phyloP scores from a whole-genome alignment of 495 filamentous ascomycete species.

The Saxispiralis lemnorum region DNA sequence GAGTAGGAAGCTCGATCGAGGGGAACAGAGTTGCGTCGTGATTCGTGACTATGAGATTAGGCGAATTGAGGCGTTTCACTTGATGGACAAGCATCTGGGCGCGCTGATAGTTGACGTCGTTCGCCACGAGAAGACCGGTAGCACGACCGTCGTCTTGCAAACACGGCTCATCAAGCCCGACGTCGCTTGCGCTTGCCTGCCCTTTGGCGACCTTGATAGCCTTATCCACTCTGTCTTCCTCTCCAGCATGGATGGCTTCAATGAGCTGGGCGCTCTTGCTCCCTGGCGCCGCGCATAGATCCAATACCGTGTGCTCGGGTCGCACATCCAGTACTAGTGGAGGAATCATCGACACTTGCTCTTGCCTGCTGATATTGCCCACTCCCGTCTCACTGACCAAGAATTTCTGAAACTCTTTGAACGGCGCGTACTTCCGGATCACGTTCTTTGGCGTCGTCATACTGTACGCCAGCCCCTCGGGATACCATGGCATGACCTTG shows the following conservation, averaged over 20 bases:
- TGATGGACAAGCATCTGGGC: conserved; percentile 94
- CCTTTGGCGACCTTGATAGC: conserved; percentile 16
- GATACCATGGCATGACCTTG: conserved; percentile 69
- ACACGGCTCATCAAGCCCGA: conserved; percentile 23
- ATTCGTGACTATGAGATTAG: conserved; percentile 92
- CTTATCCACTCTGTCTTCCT: conserved; percentile 62
- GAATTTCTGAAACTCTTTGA: conserved; percentile 90
- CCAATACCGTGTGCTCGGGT: conserved; percentile 80
- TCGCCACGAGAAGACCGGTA: conserved; percentile 82
- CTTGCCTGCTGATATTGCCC: conserved; percentile 91
- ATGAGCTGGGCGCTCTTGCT: conserved; percentile 92
- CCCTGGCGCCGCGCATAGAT: conserved; percentile 90
- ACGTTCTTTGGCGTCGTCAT: conserved; percentile 95
- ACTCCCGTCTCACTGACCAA: conserved; percentile 93
- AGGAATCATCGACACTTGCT: conserved; percentile 96
- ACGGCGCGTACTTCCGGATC: conserved; percentile 75
- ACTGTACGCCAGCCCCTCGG: conserved; percentile 79
- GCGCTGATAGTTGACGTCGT: conserved; percentile 88
- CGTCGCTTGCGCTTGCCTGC: conserved; percentile 16
- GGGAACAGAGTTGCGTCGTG: conserved; percentile 96
- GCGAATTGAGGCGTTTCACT: conserved; percentile 87
- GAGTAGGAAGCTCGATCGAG: conserved; percentile 54
- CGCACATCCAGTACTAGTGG: conserved; percentile 79
- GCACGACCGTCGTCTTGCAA: conserved; percentile 62
- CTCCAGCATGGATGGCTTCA: conserved; percentile 80